Percentiles rank a stretch among this genome's conserved stretches.
These are phyloP conservation scores for Nemania serpens DNA, from an alignment of 2,329 filamentous ascomycete species.

Conservation along the genomic window DNA sequence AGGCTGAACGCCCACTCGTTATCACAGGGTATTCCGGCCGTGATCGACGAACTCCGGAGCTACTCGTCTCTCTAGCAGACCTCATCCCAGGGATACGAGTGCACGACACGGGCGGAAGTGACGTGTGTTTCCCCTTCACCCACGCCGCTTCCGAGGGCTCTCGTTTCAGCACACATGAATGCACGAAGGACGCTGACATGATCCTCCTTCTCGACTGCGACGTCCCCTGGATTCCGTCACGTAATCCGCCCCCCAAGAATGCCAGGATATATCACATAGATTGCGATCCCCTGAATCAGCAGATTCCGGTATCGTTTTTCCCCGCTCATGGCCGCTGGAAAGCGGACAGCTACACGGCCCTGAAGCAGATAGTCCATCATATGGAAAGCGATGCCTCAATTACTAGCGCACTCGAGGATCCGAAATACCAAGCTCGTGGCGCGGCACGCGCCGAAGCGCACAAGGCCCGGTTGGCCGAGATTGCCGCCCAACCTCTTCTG, in stretches of 20 bases:
- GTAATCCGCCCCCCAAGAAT: slow-evolving; percentile 59
- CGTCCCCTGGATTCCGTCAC: slow-evolving; percentile 71
- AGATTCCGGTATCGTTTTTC: slow-evolving; percentile 63
- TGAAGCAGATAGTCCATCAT: slow-evolving; percentile 40
- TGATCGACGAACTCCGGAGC: slow-evolving; percentile 46
- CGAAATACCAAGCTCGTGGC: slow-evolving; percentile 40
- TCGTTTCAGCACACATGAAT: slow-evolving; percentile 62
- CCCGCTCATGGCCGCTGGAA: slow-evolving; percentile 56
- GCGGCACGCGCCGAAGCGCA: slow-evolving; percentile 25
- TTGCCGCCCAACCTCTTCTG: slow-evolving; percentile 31
- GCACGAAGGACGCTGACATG: slow-evolving; percentile 64
- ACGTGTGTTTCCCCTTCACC: slow-evolving; percentile 49
- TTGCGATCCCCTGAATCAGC: slow-evolving; percentile 67
- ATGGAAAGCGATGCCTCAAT: slow-evolving; percentile 28
- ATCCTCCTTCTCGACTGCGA: slow-evolving; percentile 71
- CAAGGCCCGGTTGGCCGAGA: slow-evolving; percentile 30
- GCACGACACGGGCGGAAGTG: slow-evolving; percentile 56
- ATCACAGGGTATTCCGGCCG: slow-evolving; percentile 57
- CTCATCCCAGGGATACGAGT: slow-evolving; percentile 53
- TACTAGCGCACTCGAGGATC: slow-evolving; percentile 19
- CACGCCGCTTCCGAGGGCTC: slow-evolving; percentile 53
- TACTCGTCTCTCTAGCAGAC: slow-evolving; percentile 53
- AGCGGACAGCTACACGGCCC: slow-evolving; percentile 53
- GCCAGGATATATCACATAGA: slow-evolving; percentile 69
- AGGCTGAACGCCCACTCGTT: slow-evolving; percentile 52